Evolutionary conservation across 345 rosid genomes (phyloP), one percentile per base, ranked within the genome.

Genomic region (Dimocarpus longan): DNA sequence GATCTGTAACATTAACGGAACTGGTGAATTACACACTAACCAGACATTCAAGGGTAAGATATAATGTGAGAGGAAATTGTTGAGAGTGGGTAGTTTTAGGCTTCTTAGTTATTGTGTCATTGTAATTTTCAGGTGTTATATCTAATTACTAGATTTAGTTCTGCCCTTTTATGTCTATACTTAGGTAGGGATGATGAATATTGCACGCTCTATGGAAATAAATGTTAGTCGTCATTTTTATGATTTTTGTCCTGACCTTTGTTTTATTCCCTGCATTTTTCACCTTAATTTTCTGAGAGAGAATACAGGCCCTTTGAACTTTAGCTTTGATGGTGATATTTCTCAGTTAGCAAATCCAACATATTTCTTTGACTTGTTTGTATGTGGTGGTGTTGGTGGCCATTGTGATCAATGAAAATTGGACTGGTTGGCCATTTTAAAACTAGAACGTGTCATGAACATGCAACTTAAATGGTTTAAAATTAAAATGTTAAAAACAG

Each of bases 1-100:
- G 77, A 52, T 80, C 84, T 80, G 80, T 76, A 82, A 63, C 76
- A 46, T 82, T 32, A 79, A 78, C 87, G 80, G 84, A 80, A 76
- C 75, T 73, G 62, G 77, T 76, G 81, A 80, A 68, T 77, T 84
- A 54, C 70, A 77, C 79, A 76, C 79, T 81, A 88, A 76, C 85
- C 75, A 78, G 81, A 79, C 24, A 75, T 67, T 50, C 68, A 59
- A 22, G 22, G 70, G 40, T 62, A 73, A 64, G 67, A 63, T 10
- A 69, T 68, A 63, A 70, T 54, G 24, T 71, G 16, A 56, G 66
- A 37, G 42, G 19, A 52, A 60, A 42, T 56, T 8, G 50, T 48
- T 19, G 19, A 60, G 68, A 50, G 65, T 76, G 37, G 44, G 21
- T 66, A 76, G 72, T 52, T 70, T 59, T 78, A 76, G 79, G 70